Conservation (phyloP, 2,329 filamentous ascomycete species). For the Paraphaeosphaeria sporulosa region DNA sequence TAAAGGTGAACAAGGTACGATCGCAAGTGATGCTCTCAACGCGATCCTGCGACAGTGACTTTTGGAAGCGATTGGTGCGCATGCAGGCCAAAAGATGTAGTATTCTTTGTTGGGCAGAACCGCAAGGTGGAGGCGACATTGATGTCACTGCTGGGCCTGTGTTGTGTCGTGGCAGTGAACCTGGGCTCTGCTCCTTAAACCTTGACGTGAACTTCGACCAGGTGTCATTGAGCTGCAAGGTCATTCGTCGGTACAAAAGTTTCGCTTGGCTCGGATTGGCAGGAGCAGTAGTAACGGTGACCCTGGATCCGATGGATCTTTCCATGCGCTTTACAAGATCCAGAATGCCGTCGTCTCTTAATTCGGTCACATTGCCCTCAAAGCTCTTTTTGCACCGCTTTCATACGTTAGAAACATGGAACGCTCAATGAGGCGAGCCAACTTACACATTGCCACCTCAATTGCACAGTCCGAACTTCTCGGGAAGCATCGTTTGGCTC, state of each 20-base stretch:
- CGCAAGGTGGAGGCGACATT: neutral
- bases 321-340: neutral
- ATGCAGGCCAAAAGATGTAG: slow-evolving; percentile 33
- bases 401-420: neutral
- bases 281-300: neutral
- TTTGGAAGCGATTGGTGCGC: slow-evolving; percentile 19
- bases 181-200: slow-evolving; percentile 4
- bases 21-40: slow-evolving; percentile 27
- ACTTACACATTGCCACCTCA: slow-evolving; percentile 35
- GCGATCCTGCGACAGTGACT: slow-evolving; percentile 27
- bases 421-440: slow-evolving; percentile 1
- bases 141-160: neutral
- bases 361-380: slow-evolving; percentile 15
- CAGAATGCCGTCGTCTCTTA: neutral
- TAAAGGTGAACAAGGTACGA: slow-evolving; percentile 26
- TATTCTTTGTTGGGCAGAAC: slow-evolving; percentile 13
- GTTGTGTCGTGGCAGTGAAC: slow-evolving; percentile 20
- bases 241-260: neutral
- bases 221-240: neutral
- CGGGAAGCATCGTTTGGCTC: slow-evolving; percentile 18
- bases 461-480: slow-evolving; percentile 10
- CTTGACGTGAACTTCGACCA: slow-evolving; percentile 3
- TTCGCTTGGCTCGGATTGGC: neutral
- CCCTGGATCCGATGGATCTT: neutral
- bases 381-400: neutral